phyloP scores from a whole-genome alignment of 163 green algal genomes.

The Coccomyxa subellipsoidea region DNA sequence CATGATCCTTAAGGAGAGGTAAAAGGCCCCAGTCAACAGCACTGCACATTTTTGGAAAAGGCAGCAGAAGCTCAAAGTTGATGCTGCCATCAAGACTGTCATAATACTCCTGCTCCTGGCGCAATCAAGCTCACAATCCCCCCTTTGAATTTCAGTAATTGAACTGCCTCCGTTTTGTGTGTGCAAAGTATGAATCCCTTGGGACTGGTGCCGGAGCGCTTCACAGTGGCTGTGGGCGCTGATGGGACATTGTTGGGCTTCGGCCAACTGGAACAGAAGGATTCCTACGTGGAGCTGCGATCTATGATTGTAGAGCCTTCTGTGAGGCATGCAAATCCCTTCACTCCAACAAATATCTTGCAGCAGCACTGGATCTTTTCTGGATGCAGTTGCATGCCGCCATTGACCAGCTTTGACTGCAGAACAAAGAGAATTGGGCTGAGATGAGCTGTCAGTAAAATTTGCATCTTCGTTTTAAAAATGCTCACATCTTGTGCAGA shows the following conservation, averaged over 20 bases:
- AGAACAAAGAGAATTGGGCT: neutral
- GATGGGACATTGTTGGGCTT: neutral
- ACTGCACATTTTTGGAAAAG: neutral
- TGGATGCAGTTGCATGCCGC: too few species aligned
- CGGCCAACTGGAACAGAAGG: slow-evolving; percentile 10
- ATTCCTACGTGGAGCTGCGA: neutral
- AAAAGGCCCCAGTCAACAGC: neutral
- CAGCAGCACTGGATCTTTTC: too few species aligned
- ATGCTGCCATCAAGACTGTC: too few species aligned
- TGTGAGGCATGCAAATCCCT: neutral
- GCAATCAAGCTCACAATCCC: neutral
- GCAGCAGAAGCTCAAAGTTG: too few species aligned
- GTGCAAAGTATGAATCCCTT: slow-evolving; percentile 18
- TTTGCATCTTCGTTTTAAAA: neutral
- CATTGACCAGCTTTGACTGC: too few species aligned
- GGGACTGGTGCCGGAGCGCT: slow-evolving; percentile 21
- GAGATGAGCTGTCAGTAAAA: neutral
- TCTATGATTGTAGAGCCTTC: slow-evolving; percentile 8
- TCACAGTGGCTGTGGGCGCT: slow-evolving; percentile 11
- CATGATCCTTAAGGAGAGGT: slow-evolving; percentile 6
- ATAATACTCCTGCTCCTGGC: neutral
- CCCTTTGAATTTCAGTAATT: neutral
- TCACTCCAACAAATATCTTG: neutral
- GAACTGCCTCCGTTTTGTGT: neutral
- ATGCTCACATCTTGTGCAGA: neutral